Evolutionary conservation across 139 green algal species (phyloP), one percentile per base, ranked within the genome.

Genomic region (Chlamydomonas eustigma): DNA sequence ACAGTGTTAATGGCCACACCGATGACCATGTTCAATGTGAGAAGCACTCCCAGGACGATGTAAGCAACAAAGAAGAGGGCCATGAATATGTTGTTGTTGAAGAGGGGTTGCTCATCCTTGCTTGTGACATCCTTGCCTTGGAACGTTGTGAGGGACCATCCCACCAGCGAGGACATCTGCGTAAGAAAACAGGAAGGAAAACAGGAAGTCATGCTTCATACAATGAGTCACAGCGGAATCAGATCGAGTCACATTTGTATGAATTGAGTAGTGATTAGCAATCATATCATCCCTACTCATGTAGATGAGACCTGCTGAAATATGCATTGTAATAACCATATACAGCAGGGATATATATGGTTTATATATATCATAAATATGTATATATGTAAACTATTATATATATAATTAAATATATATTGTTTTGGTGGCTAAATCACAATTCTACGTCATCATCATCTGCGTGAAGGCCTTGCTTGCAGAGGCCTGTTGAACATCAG

Each of bases 141-240:
- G 8, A 90, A 87, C 82, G 92, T 91, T 34, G 88, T 81, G 44
- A 86, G 80, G 58, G 85, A 34, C 79, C 79, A 84, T 4, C 67
- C 44, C 64, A 71, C 51, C 51, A 51, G 50, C 44, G 18, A 18
- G 44, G 44, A 58, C 44, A 58, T 58, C 44, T 58, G 44, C 12
- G 44, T 18, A 18, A 58, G 18, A 58, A 58, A 18, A 18, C 44
- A 58, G 12, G 44, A 58, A 58, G 44, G 44, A 58, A 58, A 58
- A 58, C 12, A 58, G 44, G 12, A 58, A 58, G n/a, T n/a, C n/a
- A n/a, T n/a, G n/a, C n/a, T n/a, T n/a, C n/a, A n/a, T n/a, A n/a
- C n/a, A n/a, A n/a, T n/a, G n/a, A n/a, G n/a, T n/a, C n/a, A n/a
- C n/a, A n/a, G n/a, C n/a, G n/a, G n/a, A n/a, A n/a, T n/a, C n/a